A percentile compares a stretch with the other conserved stretches of the same genome.
Conservation (phyloP, 2,329 filamentous ascomycete genomes). For the Fusarium aywerte region DNA sequence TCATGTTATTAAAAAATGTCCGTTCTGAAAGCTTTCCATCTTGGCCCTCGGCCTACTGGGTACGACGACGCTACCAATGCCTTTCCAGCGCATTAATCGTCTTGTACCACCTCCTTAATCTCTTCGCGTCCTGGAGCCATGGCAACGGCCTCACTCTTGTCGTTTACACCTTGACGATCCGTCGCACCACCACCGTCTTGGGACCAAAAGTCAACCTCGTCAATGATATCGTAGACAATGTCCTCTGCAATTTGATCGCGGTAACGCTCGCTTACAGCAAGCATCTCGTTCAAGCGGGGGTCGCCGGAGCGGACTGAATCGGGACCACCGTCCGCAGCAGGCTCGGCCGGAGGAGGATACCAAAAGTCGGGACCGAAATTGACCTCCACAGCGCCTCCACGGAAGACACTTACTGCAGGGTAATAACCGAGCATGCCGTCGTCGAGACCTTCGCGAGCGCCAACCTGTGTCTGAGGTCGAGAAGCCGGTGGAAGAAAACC, state of each 20-base stretch:
- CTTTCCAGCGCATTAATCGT: slow-evolving; percentile 57
- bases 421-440: slow-evolving; percentile 97
- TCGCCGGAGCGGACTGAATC: slow-evolving; percentile 55
- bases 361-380: slow-evolving; percentile 97
- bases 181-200: slow-evolving; percentile 69
- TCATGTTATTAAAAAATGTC: slow-evolving; percentile 28
- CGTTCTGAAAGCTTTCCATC: background rate
- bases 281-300: slow-evolving; percentile 53
- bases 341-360: slow-evolving; percentile 76
- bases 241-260: slow-evolving; percentile 96
- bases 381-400: slow-evolving; percentile 88
- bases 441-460: slow-evolving; percentile 86
- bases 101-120: slow-evolving; percentile 74
- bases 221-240: slow-evolving; percentile 89
- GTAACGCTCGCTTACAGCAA: slow-evolving; percentile 80
- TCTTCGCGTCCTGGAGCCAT: slow-evolving; percentile 63
- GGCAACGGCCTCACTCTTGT: slow-evolving; percentile 57
- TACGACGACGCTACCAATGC: background rate
- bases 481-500: slow-evolving; percentile 93
- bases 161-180: slow-evolving; percentile 58
- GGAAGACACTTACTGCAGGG: slow-evolving; percentile 90
- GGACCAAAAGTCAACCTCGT: slow-evolving; percentile 92
- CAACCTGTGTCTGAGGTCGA: slow-evolving; percentile 74
- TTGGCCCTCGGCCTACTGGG: background rate
- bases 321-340: slow-evolving; percentile 57